Evolutionary conservation across 345 rosid genomes (phyloP), one percentile per base, ranked within the genome.

Genomic region (Eucalyptus microcorys): DNA sequence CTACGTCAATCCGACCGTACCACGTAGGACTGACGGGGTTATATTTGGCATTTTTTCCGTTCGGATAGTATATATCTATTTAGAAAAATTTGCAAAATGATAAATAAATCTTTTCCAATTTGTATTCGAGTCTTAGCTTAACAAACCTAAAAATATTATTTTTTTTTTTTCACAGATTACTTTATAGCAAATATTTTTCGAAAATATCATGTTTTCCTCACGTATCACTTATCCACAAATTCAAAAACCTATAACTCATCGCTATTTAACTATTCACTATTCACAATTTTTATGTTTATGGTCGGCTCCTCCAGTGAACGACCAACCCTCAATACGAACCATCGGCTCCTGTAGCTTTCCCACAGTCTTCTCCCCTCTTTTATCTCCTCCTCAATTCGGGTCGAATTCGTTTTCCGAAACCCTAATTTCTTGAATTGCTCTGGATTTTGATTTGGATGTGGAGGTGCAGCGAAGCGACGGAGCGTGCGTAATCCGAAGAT

Each of bases 1-100:
- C 1, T 22, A 55, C 1, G 0, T 10, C 12, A 55, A 53, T 22
- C 4, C 2, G 0, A 22, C 0, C 1, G 0, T 7, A 1, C 1
- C 3, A 0, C 3, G 12, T 21, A 9, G 12, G 27, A 55, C 1
- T 2, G 0, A 55, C 27, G 2, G 13, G 6, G 24, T 55, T 10
- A 55, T 55, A 55, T 55, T 24, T 4, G 6, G 6, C 30, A 24
- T 10, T 24, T 55, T 55, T 55, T 9, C 3, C 1, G 1, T 13
- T 55, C 13, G 1, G 0, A 55, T 55, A 24, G 30, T 55, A 10
- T 4, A 55, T 11, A 24, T 55, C 6, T 55, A 2, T 24, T 24
- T 24, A 55, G 24, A 13, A 55, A 55, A 24, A 55, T 55, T 55
- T 55, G 24, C 61, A 55, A 8, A 55, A 55, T 10, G 61, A 55